A percentile compares a stretch with the other conserved stretches of the same genome.
phyloP scores from a whole-genome alignment of 768 basidiomycete species.

The Suillus americanus region DNA sequence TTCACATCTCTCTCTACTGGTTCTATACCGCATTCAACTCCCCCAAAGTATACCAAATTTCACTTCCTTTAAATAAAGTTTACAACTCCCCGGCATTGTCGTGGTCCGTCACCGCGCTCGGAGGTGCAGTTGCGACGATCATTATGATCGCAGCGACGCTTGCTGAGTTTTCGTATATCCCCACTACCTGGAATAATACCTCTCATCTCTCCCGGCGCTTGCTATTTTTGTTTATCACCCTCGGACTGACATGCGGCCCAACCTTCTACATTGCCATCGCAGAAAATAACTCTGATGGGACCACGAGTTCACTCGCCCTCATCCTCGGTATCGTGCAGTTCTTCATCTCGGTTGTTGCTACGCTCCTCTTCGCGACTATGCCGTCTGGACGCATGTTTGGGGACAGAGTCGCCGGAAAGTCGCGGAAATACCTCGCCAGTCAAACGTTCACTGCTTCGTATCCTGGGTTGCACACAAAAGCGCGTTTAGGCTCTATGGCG shows the following conservation, averaged over 20 bases:
- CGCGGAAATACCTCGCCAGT: slow-evolving; percentile 94
- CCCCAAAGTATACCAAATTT: slow-evolving; percentile 72
- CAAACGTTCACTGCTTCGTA: slow-evolving; percentile 99
- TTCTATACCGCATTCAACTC: slow-evolving; percentile 97
- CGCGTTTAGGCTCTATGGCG: slow-evolving; percentile 74
- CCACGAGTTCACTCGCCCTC: slow-evolving; percentile 71
- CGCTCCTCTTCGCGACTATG: slow-evolving; percentile 85
- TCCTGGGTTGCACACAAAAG: slow-evolving; percentile 59
- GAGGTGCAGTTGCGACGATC: slow-evolving; percentile 91
- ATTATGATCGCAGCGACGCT: slow-evolving; percentile 97
- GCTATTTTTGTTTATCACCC: slow-evolving; percentile 85
- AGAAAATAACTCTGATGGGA: slow-evolving; percentile 55
- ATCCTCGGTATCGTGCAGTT: slow-evolving; percentile 98
- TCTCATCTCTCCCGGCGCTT: slow-evolving; percentile 92
- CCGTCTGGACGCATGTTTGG: slow-evolving; percentile 99
- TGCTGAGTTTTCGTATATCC: slow-evolving; percentile 96
- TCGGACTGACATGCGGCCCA: slow-evolving; percentile 89
- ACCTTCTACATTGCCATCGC: slow-evolving; percentile 93
- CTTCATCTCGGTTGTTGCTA: slow-evolving; percentile 85
- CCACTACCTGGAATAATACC: slow-evolving; percentile 98
- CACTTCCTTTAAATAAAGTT: slow-evolving; percentile 32
- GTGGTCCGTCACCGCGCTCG: slow-evolving; percentile 93
- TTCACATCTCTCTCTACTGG: slow-evolving; percentile 93
- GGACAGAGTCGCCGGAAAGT: slow-evolving; percentile 93
- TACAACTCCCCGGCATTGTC: slow-evolving; percentile 73